Conservation (phyloP, 169 alveolate genomes). For the Plasmodium falciparum region DNA sequence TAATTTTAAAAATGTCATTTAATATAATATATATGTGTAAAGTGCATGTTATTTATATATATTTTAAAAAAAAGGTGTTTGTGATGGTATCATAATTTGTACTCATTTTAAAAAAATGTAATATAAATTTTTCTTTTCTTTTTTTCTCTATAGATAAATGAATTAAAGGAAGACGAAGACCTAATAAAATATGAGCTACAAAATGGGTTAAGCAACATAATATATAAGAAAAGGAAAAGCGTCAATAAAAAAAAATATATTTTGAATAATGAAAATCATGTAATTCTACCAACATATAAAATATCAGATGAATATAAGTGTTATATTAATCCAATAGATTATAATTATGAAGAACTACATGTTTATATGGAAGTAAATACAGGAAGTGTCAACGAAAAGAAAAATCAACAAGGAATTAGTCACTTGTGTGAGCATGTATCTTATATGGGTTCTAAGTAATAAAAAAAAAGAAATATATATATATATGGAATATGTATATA, state of each 20-base stretch:
- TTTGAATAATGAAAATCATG: conserved; percentile 49
- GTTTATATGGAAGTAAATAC: conserved; percentile 88
- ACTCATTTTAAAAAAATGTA: neutral
- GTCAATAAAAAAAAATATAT: conserved; percentile 41
- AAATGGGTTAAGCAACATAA: conserved; percentile 46
- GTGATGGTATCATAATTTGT: neutral
- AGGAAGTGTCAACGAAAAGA: conserved; percentile 89
- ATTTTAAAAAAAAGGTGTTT: too few relatives aligned
- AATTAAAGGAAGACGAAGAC: conserved; percentile 62
- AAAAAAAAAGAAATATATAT: neutral
- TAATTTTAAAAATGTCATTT: too few relatives aligned
- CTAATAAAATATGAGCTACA: conserved; percentile 44
- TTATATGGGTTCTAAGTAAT: conserved; percentile 89
- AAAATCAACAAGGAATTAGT: conserved; percentile 88
- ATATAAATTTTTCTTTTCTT: neutral
- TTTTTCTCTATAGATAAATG: conserved; percentile 18
- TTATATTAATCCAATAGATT: conserved; percentile 42
- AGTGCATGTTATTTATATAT: neutral
- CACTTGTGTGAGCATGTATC: conserved; percentile 91
- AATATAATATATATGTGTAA: neutral
- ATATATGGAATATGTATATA: neutral
- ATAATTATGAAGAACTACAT: conserved; percentile 78
- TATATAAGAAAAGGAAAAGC: conserved; percentile 70
- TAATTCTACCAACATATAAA: conserved; percentile 62
- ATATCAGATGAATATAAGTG: conserved; percentile 58